Evolutionary conservation across 176 grass and related monocot genomes (phyloP), one percentile per base, ranked within the genome.

Genomic region (Bonia amplexicaulis): DNA sequence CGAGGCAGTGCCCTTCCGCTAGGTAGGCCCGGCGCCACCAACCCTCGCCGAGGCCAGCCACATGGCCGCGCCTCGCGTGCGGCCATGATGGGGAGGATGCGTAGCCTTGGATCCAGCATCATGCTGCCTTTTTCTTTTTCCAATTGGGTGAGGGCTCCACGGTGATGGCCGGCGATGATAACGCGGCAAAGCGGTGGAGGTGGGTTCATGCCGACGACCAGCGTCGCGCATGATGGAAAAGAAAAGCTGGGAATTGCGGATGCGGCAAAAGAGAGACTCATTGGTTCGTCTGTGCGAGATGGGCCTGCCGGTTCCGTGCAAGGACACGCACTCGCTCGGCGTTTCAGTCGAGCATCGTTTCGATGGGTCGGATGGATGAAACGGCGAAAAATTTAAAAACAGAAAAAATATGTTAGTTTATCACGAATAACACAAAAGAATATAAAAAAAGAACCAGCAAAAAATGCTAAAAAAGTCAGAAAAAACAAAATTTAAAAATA

Each of bases 131-230:
- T 66, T 59, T 20, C 5, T 19, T 54, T 23, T 61, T 26, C 1
- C 54, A n/a, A 58, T 17, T 26, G 3, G 14, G 47, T 16, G 62
- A 7, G 78, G 46, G 45, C 78, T 67, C 45, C 25, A 26, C 9
- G 80, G 65, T 35, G 80, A 58, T 74, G 1, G 31, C 31, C 31
- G 31, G 79, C 22, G 51, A 71, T 61, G 64, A 54, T 82, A 44
- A 37, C 22, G 53, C 83, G 84, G 86, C 83, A 86, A 82, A 63
- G 54, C 23, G 59, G 69, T 64, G 58, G 45, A 48, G 66, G 27
- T 7, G 70, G 61, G 48, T 44, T 16, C 46, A 9, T 57, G 69
- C 1, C 19, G 39, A 26, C 12, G 40, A 0, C 1, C 11, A 52
- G 27, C 46, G 58, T 1, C 19, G 65, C 88, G 66, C 84, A 73